phyloP scores from a whole-genome alignment of 2,329 filamentous ascomycete genomes.

The Tricladium varicosporioides region DNA sequence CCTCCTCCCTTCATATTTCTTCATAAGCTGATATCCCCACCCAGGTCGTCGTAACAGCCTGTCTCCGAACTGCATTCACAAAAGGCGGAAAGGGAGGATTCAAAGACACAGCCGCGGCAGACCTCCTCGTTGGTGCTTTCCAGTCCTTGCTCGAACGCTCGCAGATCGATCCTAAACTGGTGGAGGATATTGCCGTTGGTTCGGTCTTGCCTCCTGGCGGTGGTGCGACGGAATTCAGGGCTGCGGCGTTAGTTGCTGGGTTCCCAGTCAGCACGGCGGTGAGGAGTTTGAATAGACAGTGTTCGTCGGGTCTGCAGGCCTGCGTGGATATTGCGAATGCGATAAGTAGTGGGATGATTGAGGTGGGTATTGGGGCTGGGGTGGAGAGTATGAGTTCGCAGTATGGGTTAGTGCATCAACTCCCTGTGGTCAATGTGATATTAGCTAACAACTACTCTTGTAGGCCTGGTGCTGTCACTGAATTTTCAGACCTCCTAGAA shows the following conservation, averaged over 20 bases:
- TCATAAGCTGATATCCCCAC: constrained; percentile 26
- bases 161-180: constrained; percentile 79
- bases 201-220: constrained; percentile 89
- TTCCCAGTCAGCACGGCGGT: constrained; percentile 86
- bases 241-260: constrained; percentile 83
- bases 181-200: constrained; percentile 92
- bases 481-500: constrained; percentile 90
- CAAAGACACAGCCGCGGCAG: constrained; percentile 88
- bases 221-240: constrained; percentile 95
- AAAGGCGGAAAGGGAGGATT: constrained; percentile 91
- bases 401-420: no score
- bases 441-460: constrained; percentile 4
- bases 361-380: constrained; percentile 88
- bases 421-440: no score
- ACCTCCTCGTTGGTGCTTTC: constrained; percentile 82
- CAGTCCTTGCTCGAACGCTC: constrained; percentile 80
- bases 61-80: constrained; percentile 87
- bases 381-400: constrained; percentile 95
- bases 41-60: constrained; percentile 85
- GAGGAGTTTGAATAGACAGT: constrained; percentile 88
- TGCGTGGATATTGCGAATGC: constrained; percentile 93
- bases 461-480: constrained; percentile 78
- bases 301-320: constrained; percentile 88
- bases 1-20: not conserved
- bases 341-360: constrained; percentile 89